These are phyloP conservation scores for Rhizopus stolonifer DNA, from an alignment of 371 early-diverging fungal species.

Conservation along the genomic window DNA sequence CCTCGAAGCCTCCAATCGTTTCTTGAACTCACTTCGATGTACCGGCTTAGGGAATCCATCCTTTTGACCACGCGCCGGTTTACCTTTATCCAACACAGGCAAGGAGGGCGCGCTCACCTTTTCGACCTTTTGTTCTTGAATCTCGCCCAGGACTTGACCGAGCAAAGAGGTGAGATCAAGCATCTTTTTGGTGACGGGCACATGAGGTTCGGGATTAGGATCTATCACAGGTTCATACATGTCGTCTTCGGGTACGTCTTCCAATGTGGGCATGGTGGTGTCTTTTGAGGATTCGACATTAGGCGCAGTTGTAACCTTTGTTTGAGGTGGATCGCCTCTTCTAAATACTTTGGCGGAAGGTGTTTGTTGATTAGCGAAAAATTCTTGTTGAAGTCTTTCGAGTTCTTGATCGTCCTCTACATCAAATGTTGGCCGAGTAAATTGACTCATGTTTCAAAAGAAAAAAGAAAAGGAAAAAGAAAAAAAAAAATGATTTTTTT, in stretches of 20 bases:
- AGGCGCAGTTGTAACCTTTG: slow-evolving; percentile 1
- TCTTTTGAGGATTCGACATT: neutral
- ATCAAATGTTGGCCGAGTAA: slow-evolving; percentile 24
- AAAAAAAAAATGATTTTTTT: neutral
- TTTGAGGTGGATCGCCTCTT: slow-evolving; percentile 24
- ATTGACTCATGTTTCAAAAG: slow-evolving; percentile 17
- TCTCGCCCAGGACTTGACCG: slow-evolving; percentile 46
- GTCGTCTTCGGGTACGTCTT: neutral
- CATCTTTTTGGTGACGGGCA: slow-evolving; percentile 41
- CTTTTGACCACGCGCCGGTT: slow-evolving; percentile 26
- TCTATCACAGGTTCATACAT: slow-evolving; percentile 29
- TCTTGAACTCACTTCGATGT: slow-evolving; percentile 52
- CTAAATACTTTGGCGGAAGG: slow-evolving; percentile 54
- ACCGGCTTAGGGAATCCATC: slow-evolving; percentile 59
- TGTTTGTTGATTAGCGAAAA: slow-evolving; percentile 36
- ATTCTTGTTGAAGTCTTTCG: slow-evolving; percentile 58
- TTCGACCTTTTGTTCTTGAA: slow-evolving; percentile 45
- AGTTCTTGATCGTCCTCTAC: slow-evolving; percentile 57
- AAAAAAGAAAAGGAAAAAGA: slow-evolving; percentile 3
- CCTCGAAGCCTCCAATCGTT: slow-evolving; percentile 22
- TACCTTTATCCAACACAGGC: slow-evolving; percentile 8
- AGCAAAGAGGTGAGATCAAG: slow-evolving; percentile 49
- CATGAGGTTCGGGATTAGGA: slow-evolving; percentile 32
- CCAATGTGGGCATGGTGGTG: neutral
- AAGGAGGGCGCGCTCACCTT: slow-evolving; percentile 27